These are phyloP conservation scores for Vishniacozyma victoriae DNA, from an alignment of 768 basidiomycete species.

Conservation along the genomic window DNA sequence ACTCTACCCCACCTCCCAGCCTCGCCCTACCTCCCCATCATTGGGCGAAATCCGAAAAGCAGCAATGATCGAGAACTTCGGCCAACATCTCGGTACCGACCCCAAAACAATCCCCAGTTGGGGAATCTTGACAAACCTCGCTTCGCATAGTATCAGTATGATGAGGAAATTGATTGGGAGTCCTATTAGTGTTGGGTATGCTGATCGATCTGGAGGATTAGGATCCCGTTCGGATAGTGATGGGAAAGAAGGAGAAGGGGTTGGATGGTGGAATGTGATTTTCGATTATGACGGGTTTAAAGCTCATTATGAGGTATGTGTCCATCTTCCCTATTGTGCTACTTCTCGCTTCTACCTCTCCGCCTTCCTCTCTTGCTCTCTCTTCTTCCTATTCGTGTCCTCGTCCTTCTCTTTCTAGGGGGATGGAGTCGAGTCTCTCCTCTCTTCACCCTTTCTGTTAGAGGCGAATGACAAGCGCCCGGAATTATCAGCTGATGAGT, in stretches of 20 bases:
- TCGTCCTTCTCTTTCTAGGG: too few species aligned
- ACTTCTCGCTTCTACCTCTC: background rate
- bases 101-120: constrained; percentile 14
- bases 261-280: constrained; percentile 21
- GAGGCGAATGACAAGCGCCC: background rate
- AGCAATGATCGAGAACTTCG: constrained; percentile 18
- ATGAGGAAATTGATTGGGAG: too few species aligned
- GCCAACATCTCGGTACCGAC: constrained; percentile 4
- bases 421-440: background rate
- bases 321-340: background rate
- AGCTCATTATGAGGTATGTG: constrained; percentile 38
- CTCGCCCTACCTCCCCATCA: constrained; percentile 5
- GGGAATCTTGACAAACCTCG: constrained; percentile 26
- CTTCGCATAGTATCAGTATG: constrained; percentile 31
- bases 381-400: too few species aligned
- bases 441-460: background rate
- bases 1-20: constrained; percentile 22
- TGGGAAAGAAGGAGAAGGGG: constrained; percentile 2
- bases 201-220: too few species aligned
- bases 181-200: too few species aligned
- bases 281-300: constrained; percentile 34
- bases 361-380: too few species aligned
- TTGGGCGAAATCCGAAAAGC: constrained; percentile 2
- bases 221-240: constrained; percentile 5
- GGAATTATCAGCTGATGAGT: background rate